Conservation (phyloP, 148 eudicot species). For the Euryodendron excelsum region DNA sequence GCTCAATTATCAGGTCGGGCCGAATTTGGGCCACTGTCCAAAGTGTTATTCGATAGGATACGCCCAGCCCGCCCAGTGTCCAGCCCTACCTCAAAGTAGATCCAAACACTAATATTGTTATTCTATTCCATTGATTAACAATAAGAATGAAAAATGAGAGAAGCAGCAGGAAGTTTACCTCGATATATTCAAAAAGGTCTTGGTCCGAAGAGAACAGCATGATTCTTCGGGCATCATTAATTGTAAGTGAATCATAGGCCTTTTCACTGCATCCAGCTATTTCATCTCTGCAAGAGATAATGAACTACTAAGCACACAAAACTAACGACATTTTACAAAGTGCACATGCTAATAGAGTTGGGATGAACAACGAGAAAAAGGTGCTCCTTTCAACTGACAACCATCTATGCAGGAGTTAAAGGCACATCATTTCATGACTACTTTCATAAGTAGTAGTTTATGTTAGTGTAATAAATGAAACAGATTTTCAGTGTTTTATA, state of each 20-base stretch:
- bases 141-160: neutral
- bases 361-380: neutral
- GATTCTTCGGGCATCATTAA: conserved; percentile 71
- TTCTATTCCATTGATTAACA: neutral
- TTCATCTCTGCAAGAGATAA: conserved; percentile 66
- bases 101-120: neutral
- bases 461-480: no score
- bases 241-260: conserved; percentile 85
- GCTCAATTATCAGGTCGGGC: no score
- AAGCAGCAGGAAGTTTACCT: conserved; percentile 42
- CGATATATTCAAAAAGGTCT: conserved; percentile 68
- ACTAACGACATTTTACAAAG: neutral
- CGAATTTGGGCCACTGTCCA: no score
- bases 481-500: no score
- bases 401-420: no score
- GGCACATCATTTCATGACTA: no score
- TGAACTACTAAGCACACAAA: conserved; percentile 9
- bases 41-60: no score
- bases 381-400: no score
- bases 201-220: conserved; percentile 72
- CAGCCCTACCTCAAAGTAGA: no score
- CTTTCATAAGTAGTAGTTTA: no score
- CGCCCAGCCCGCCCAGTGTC: no score
- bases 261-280: conserved; percentile 96
- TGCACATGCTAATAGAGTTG: neutral